Conservation (phyloP, 2,329 filamentous ascomycete genomes). For the Dryadomyces quercivorus region DNA sequence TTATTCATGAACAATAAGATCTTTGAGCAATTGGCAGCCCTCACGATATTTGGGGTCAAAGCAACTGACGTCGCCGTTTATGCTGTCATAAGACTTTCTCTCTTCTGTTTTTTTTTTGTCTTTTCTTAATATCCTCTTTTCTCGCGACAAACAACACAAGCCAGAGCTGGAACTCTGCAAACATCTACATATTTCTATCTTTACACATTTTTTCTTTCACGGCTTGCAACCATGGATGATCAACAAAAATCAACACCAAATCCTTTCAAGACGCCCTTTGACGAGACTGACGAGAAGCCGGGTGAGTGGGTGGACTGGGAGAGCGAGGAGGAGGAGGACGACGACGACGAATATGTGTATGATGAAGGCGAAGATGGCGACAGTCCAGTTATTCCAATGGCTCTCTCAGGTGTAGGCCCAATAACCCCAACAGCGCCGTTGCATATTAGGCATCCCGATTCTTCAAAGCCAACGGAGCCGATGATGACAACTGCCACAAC, state of each 20-base stretch:
- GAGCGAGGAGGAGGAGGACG: slow-evolving; percentile 41
- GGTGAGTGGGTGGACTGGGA: slow-evolving; percentile 42
- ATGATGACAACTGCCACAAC: slow-evolving; percentile 19
- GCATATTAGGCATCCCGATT: background rate
- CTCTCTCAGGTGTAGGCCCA: slow-evolving; percentile 13
- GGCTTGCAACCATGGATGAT: slow-evolving; percentile 14
- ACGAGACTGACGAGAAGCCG: background rate
- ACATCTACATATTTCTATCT: background rate
- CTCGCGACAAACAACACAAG: background rate
- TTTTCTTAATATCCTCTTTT: background rate
- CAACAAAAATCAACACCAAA: slow-evolving; percentile 10
- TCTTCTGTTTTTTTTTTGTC: background rate
- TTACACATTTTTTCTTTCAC: background rate
- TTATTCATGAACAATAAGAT: slow-evolving; percentile 2
- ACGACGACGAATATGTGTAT: slow-evolving; percentile 18
- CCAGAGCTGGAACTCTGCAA: background rate
- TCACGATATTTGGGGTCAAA: background rate
- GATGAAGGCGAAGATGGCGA: slow-evolving; percentile 5
- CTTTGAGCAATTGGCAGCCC: background rate
- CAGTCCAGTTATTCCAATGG: background rate
- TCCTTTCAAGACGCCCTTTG: slow-evolving; percentile 10
- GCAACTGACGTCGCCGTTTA: background rate
- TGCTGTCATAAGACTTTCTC: background rate
- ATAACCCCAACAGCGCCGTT: slow-evolving; percentile 13
- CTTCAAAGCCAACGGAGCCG: background rate